Conservation (phyloP, 148 eudicot genomes). For the Silene latifolia region DNA sequence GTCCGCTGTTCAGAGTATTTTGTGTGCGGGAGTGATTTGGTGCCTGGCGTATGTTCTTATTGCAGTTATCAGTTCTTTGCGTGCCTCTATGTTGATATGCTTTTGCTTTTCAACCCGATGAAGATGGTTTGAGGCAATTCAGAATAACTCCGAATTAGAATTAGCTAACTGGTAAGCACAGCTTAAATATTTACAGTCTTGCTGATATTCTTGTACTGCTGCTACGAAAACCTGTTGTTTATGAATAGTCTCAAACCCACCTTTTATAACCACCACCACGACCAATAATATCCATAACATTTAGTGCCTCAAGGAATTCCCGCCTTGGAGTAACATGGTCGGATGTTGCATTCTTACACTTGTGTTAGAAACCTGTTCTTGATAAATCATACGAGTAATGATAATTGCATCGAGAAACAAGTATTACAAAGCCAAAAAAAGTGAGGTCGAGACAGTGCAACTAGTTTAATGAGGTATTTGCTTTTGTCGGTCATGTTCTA, state of each 20-base stretch:
- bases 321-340: no score
- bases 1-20: constrained; percentile 16
- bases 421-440: no score
- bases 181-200: neutral
- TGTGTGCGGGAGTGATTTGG: constrained; percentile 34
- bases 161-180: constrained; percentile 16
- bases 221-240: neutral
- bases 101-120: constrained; percentile 24
- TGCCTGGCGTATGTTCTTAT: constrained; percentile 35
- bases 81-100: constrained; percentile 26
- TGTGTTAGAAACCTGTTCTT: no score
- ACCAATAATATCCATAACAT: neutral
- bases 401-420: no score
- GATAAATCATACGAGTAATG: no score
- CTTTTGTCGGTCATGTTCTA: no score
- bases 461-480: no score
- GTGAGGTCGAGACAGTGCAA: no score
- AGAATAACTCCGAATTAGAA: constrained; percentile 10
- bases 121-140: constrained; percentile 8
- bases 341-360: no score
- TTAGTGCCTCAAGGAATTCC: no score
- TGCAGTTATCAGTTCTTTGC: constrained; percentile 30
- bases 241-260: neutral
- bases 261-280: neutral
- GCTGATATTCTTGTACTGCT: neutral